Percentiles rank a stretch among this genome's conserved stretches.
These are phyloP conservation scores for Trametes cubensis DNA, from an alignment of 768 basidiomycete species.

Conservation along the genomic window DNA sequence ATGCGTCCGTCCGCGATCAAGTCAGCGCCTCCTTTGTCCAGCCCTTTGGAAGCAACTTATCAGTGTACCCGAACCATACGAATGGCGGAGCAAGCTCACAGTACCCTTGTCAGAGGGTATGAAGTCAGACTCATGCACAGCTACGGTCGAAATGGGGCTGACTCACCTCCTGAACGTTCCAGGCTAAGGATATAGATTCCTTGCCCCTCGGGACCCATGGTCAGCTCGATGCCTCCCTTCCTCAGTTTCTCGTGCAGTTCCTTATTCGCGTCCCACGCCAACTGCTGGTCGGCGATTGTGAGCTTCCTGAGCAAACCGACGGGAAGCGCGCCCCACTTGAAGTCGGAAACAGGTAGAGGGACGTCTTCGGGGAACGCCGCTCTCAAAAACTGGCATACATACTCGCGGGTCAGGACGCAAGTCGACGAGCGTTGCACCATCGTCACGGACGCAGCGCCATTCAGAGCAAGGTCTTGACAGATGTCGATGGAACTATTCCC, in stretches of 20 bases:
- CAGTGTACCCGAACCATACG: not conserved
- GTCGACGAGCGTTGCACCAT: slow-evolving; percentile 47
- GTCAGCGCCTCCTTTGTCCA: slow-evolving; percentile 42
- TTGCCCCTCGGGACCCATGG: slow-evolving; percentile 42
- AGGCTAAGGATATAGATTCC: slow-evolving; percentile 38
- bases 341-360: slow-evolving; percentile 41
- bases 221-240: slow-evolving; percentile 41
- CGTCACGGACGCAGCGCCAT: slow-evolving; percentile 39
- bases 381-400: not conserved
- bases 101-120: not conserved
- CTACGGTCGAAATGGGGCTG: not conserved
- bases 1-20: slow-evolving; percentile 53
- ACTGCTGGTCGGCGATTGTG: slow-evolving; percentile 11
- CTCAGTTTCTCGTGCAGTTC: slow-evolving; percentile 43
- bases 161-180: slow-evolving; percentile 38
- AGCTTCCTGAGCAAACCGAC: slow-evolving; percentile 9
- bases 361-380: slow-evolving; percentile 30
- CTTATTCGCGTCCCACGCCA: slow-evolving; percentile 29
- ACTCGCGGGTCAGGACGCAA: slow-evolving; percentile 33
- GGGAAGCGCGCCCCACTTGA: slow-evolving; percentile 40
- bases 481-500: slow-evolving; percentile 45
- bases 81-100: not conserved
- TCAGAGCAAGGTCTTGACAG: slow-evolving; percentile 40
- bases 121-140: not conserved
- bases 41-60: slow-evolving; percentile 2